phyloP scores from a whole-genome alignment of 805 yeast genomes.

The Wickerhamomyces hampshirensis region DNA sequence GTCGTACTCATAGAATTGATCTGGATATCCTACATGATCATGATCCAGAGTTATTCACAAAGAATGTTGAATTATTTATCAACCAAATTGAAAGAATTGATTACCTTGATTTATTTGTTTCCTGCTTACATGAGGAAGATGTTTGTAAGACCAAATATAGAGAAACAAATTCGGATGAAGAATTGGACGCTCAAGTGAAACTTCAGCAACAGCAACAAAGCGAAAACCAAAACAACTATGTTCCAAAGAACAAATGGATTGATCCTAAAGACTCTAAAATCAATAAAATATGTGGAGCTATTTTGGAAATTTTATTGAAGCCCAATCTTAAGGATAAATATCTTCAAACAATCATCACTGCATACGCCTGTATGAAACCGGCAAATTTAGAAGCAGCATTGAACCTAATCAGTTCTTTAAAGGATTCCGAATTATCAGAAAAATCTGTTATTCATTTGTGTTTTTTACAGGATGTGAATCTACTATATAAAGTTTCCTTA shows the following conservation, averaged over 20 bases:
- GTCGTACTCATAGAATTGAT: conserved; percentile 89
- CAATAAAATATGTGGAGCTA: conserved; percentile 69
- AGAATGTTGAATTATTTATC: conserved; percentile 62
- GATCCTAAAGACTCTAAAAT: conserved; percentile 51
- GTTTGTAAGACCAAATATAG: conserved; percentile 76
- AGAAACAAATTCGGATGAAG: conserved; percentile 49
- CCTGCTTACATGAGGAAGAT: conserved; percentile 82
- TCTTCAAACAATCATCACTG: conserved; percentile 78
- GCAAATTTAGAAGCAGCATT: conserved; percentile 79
- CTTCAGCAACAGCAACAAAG: conserved; percentile 32
- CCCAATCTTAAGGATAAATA: conserved; percentile 52
- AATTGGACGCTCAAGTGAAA: conserved; percentile 27
- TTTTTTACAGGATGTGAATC: conserved; percentile 84
- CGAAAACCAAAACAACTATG: conserved; percentile 24
- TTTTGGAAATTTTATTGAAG: conserved; percentile 49
- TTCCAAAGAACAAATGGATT: conserved; percentile 33
- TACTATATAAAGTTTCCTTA: conserved; percentile 72
- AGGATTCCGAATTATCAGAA: conserved; percentile 41
- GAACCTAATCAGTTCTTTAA: conserved; percentile 49
- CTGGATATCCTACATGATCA: conserved; percentile 87
- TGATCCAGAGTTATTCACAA: conserved; percentile 62
- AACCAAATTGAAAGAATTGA: conserved; percentile 67
- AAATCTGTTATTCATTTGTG: conserved; percentile 79
- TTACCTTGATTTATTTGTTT: conserved; percentile 79
- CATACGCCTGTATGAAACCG: conserved; percentile 88